Percentiles rank a stretch among this genome's conserved stretches.
Conservation (phyloP, 345 rosid genomes). For the Raphanus raphanistrum region DNA sequence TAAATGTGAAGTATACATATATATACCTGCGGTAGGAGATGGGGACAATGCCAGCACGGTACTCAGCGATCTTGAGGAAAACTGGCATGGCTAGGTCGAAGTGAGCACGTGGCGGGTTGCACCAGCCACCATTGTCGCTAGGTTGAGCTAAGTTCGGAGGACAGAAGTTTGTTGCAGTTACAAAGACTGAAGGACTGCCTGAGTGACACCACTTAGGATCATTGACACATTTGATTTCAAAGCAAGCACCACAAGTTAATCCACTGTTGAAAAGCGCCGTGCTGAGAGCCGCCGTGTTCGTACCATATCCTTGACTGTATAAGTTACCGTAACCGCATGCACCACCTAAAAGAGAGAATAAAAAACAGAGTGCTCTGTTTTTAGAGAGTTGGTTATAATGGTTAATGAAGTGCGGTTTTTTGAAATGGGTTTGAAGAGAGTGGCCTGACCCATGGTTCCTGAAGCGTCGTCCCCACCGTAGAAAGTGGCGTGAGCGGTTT, state of each 20-base stretch:
- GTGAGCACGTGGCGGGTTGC: conserved; percentile 73
- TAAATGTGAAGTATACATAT: background rate
- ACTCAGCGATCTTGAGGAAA: conserved; percentile 52
- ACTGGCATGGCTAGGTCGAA: conserved; percentile 47
- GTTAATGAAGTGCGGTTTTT: background rate
- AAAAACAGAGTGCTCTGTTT: conserved; percentile 32
- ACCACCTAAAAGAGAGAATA: conserved; percentile 44
- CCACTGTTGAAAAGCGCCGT: conserved; percentile 73
- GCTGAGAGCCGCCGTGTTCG: conserved; percentile 78
- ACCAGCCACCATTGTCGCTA: conserved; percentile 82
- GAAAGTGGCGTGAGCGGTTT: conserved; percentile 89
- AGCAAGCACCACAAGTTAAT: conserved; percentile 64
- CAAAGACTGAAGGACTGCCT: conserved; percentile 60
- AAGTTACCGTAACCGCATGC: conserved; percentile 81
- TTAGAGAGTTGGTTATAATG: background rate
- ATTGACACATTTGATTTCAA: conserved; percentile 63
- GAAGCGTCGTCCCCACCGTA: conserved; percentile 93
- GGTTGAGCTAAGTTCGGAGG: conserved; percentile 55
- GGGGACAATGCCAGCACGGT: conserved; percentile 75
- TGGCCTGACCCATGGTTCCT: conserved; percentile 75
- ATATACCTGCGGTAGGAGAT: conserved; percentile 45
- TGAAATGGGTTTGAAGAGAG: background rate
- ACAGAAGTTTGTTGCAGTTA: conserved; percentile 75
- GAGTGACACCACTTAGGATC: conserved; percentile 71
- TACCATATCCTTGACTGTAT: conserved; percentile 77